Conservation (phyloP, 129 eudicot genomes). For the Artemisia argyi region DNA sequence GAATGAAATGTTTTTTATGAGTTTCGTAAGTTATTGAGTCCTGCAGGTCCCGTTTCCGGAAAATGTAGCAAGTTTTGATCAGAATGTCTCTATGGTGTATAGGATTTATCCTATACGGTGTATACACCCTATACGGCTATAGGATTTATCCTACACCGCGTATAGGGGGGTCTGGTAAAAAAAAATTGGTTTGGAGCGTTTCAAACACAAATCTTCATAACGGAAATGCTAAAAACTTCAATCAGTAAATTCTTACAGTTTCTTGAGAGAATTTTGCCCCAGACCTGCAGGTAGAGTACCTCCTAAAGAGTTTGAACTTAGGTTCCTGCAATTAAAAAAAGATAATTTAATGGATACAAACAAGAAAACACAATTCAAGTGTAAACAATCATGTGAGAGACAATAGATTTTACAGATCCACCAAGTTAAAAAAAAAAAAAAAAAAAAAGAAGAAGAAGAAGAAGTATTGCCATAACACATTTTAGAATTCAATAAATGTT, state of each 20-base stretch:
- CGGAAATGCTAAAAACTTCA: neutral
- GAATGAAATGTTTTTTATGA: too few relatives aligned
- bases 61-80: too few relatives aligned
- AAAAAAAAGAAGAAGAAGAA: neutral
- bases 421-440: neutral
- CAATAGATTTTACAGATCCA: neutral
- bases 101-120: too few relatives aligned
- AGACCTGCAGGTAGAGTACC: constrained; percentile 78
- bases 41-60: too few relatives aligned
- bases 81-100: too few relatives aligned
- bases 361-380: constrained; percentile 8
- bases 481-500: too few relatives aligned
- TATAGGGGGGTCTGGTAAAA: too few relatives aligned
- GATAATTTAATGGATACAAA: constrained; percentile 7
- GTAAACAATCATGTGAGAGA: constrained; percentile 16
- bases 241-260: constrained; percentile 53
- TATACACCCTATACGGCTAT: too few relatives aligned
- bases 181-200: too few relatives aligned
- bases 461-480: too few relatives aligned
- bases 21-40: too few relatives aligned
- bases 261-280: constrained; percentile 78
- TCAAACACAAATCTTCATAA: neutral
- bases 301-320: constrained; percentile 83
- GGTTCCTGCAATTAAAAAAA: constrained; percentile 58
- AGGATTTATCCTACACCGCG: too few relatives aligned